phyloP scores from a whole-genome alignment of 2,329 filamentous ascomycete genomes.

The Fusarium hostae region DNA sequence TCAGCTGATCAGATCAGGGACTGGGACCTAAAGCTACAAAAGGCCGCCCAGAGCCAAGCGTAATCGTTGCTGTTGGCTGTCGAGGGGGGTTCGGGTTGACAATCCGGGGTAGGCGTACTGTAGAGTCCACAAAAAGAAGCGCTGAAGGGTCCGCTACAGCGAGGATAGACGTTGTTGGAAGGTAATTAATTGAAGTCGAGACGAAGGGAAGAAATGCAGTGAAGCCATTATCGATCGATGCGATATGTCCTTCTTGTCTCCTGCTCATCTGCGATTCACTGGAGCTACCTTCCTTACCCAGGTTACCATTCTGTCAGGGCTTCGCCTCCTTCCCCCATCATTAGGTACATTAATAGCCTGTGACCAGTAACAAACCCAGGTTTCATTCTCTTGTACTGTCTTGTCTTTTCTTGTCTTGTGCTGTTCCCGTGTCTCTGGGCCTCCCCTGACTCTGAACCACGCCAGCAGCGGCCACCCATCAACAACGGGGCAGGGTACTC shows the following conservation, averaged over 20 bases:
- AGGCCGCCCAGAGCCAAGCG: constrained; percentile 30
- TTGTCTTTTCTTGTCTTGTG: neutral
- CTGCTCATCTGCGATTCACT: constrained; percentile 1
- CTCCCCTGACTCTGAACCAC: constrained; percentile 36
- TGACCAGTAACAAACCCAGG: constrained; percentile 2
- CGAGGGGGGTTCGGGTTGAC: constrained; percentile 31
- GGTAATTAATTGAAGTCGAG: neutral
- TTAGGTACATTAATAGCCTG: neutral
- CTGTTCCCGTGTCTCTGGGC: constrained; percentile 24
- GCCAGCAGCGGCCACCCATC: constrained; percentile 19
- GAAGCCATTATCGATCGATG: neutral
- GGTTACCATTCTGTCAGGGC: constrained; percentile 10
- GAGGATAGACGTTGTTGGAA: constrained; percentile 15
- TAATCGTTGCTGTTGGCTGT: constrained; percentile 39
- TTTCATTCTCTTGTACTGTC: neutral
- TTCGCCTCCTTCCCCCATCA: constrained; percentile 31
- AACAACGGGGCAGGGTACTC: constrained; percentile 22
- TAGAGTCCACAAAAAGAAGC: constrained; percentile 36
- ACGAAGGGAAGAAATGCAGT: neutral
- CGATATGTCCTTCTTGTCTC: neutral
- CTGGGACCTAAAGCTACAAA: constrained; percentile 33
- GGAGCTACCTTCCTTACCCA: constrained; percentile 1
- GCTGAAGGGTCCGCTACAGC: constrained; percentile 36
- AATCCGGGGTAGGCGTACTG: constrained; percentile 44
- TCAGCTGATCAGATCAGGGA: constrained; percentile 44